Conservation (phyloP, 2,329 filamentous ascomycete species). For the Colletotrichum tabaci region DNA sequence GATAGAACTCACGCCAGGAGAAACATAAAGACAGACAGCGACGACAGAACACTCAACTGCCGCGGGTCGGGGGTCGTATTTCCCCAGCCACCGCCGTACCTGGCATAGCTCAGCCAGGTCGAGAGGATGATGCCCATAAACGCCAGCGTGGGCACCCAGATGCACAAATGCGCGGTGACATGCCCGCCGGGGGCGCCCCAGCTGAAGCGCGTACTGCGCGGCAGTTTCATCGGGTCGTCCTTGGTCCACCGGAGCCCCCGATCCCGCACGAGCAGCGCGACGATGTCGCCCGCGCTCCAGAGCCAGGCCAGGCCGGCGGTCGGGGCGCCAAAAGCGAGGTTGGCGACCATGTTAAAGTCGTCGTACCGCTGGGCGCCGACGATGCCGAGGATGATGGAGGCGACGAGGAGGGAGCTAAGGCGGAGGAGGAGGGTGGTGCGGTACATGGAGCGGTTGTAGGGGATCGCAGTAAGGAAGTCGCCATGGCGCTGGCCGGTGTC, state of each 20-base stretch:
- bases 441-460: slow-evolving; percentile 40
- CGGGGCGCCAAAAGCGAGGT: slow-evolving; percentile 28
- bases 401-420: slow-evolving; percentile 29
- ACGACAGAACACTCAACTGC: neutral
- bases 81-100: neutral
- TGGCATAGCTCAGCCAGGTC: neutral
- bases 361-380: slow-evolving; percentile 7
- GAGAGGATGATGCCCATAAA: neutral
- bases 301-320: slow-evolving; percentile 17
- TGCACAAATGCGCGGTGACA: slow-evolving; percentile 31
- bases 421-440: slow-evolving; percentile 33
- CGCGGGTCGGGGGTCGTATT: neutral
- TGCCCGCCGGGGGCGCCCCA: slow-evolving; percentile 26
- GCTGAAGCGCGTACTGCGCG: slow-evolving; percentile 27
- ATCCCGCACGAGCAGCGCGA: slow-evolving; percentile 27
- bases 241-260: slow-evolving; percentile 31
- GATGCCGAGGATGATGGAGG: slow-evolving; percentile 26
- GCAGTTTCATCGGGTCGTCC: neutral
- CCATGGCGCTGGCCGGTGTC: slow-evolving; percentile 32
- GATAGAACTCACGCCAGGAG: slow-evolving; percentile 16
- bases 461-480: slow-evolving; percentile 40
- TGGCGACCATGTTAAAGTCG: neutral
- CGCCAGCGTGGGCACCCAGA: slow-evolving; percentile 32
- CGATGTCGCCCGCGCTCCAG: slow-evolving; percentile 33
- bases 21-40: slow-evolving; percentile 36